Percentiles rank a stretch among this genome's conserved stretches.
Evolutionary conservation across 2,329 filamentous ascomycete species (phyloP).

Genomic region (Aciculosporium take): DNA sequence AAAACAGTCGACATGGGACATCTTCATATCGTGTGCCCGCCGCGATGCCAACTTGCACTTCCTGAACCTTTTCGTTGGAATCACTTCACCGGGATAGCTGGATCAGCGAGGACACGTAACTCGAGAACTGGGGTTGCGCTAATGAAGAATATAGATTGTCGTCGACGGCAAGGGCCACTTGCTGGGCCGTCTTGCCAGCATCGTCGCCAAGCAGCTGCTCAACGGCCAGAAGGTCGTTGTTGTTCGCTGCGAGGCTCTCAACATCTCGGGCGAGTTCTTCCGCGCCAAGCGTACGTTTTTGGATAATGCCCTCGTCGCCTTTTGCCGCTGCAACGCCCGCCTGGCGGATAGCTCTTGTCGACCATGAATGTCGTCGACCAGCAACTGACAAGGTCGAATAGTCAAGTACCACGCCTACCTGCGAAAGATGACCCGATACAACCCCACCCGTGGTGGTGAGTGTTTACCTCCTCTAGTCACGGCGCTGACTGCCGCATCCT

Average conservation of each 20-base stretch:
- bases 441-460: slow-evolving; percentile 95
- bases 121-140: slow-evolving; percentile 13
- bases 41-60: not conserved
- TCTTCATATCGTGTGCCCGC: slow-evolving; percentile 2
- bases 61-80: not conserved
- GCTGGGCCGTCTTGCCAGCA: slow-evolving; percentile 95
- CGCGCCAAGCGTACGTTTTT: slow-evolving; percentile 95
- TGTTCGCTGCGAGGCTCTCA: slow-evolving; percentile 96
- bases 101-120: not conserved
- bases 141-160: slow-evolving; percentile 53
- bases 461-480: slow-evolving; percentile 14
- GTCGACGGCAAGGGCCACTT: slow-evolving; percentile 99
- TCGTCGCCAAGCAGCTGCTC: slow-evolving; percentile 97
- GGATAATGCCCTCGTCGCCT: slow-evolving; percentile 1
- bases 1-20: not conserved
- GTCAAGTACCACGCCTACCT: slow-evolving; percentile 99
- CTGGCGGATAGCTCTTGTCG: no score
- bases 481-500: slow-evolving; percentile 13
- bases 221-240: slow-evolving; percentile 99
- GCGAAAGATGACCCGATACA: slow-evolving; percentile 99
- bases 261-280: slow-evolving; percentile 99
- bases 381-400: slow-evolving; percentile 43
- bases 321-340: no score
- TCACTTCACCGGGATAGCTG: not conserved
- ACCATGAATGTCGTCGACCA: slow-evolving; percentile 6